Conservation (phyloP, 1,284 basidiomycete species). For the Lignosus rhinocerotis region DNA sequence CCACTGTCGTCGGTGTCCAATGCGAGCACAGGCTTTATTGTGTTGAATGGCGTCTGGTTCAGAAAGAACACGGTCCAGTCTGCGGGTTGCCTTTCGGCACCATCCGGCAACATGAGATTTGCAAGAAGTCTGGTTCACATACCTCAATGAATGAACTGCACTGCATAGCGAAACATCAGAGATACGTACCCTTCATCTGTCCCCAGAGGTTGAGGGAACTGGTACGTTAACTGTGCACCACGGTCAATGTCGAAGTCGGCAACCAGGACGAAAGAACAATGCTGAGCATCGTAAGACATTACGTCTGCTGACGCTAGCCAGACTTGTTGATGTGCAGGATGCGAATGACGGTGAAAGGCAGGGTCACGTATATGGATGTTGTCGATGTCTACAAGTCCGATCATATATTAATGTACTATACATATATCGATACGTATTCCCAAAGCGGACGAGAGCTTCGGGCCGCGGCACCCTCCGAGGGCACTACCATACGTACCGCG, state of each 20-base stretch:
- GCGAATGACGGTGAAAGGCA: too few species aligned
- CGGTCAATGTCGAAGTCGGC: slow-evolving; percentile 96
- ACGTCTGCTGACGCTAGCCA: too few species aligned
- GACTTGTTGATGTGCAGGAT: too few species aligned
- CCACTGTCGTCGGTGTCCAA: slow-evolving; percentile 50
- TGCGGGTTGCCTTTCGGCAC: slow-evolving; percentile 90
- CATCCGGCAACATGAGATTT: slow-evolving; percentile 98
- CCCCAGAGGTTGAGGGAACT: slow-evolving; percentile 90
- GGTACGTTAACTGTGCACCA: slow-evolving; percentile 88
- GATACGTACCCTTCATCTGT: slow-evolving; percentile 83
- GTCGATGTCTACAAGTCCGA: too few species aligned
- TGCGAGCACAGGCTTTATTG: slow-evolving; percentile 80
- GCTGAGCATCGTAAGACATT: slow-evolving; percentile 51
- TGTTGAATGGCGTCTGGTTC: slow-evolving; percentile 88
- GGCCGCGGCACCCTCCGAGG: too few species aligned
- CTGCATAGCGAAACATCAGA: not conserved
- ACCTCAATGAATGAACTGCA: not conserved
- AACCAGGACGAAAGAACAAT: slow-evolving; percentile 89
- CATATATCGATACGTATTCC: too few species aligned
- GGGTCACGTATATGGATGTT: too few species aligned
- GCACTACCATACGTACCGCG: too few species aligned
- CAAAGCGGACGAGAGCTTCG: too few species aligned
- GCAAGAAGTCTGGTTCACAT: slow-evolving; percentile 72
- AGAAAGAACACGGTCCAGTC: slow-evolving; percentile 99
- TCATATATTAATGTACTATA: too few species aligned